phyloP scores from a whole-genome alignment of 106 monocot species.

The Dendrobium huoshanense region DNA sequence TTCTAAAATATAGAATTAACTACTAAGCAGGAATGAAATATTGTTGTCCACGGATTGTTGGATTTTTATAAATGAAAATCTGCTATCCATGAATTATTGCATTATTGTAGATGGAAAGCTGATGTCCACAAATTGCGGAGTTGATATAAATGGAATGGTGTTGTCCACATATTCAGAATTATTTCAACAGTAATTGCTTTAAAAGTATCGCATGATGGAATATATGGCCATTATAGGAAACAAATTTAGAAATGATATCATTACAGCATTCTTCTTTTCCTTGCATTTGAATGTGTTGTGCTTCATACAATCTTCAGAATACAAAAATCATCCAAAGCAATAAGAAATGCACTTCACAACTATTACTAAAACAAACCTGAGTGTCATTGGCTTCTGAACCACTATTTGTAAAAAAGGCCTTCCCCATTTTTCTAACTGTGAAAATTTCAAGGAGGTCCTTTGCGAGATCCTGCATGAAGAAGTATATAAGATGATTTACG shows the following conservation, averaged over 20 bases:
- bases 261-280: background rate
- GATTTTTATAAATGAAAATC: too few species aligned
- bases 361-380: slow-evolving; percentile 46
- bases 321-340: background rate
- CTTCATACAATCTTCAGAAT: background rate
- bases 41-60: too few species aligned
- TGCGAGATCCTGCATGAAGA: slow-evolving; percentile 75
- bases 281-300: background rate
- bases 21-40: too few species aligned
- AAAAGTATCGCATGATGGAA: background rate
- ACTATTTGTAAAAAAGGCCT: slow-evolving; percentile 98
- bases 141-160: too few species aligned
- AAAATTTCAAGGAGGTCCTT: slow-evolving; percentile 77
- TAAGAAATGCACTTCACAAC: background rate
- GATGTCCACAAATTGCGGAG: too few species aligned
- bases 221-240: background rate
- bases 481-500: background rate
- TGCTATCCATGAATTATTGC: too few species aligned
- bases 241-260: background rate
- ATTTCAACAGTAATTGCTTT: background rate
- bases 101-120: too few species aligned
- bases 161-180: too few species aligned
- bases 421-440: slow-evolving; percentile 90
- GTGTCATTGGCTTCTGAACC: slow-evolving; percentile 99
- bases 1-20: too few species aligned